phyloP scores from a whole-genome alignment of 768 basidiomycete genomes.

The Daedaleopsis sinensis region DNA sequence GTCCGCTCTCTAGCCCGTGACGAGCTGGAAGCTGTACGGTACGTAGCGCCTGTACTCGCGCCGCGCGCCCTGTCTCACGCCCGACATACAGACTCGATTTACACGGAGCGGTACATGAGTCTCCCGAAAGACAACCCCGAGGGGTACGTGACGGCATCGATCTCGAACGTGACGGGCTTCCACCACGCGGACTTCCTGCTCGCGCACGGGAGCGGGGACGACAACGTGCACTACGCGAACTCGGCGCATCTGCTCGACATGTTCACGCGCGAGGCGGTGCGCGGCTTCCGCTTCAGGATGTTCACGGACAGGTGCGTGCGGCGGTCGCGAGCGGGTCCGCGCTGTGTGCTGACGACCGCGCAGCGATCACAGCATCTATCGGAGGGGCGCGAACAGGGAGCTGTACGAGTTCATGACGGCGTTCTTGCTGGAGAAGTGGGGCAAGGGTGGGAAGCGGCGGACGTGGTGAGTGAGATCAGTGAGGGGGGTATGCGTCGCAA shows the following conservation, averaged over 20 bases:
- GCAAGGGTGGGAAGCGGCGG: constrained; percentile 72
- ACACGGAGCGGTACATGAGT: constrained; percentile 98
- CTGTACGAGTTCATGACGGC: constrained; percentile 84
- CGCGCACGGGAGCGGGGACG: constrained; percentile 93
- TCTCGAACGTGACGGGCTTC: constrained; percentile 89
- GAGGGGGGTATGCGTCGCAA: not conserved
- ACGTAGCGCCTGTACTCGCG: constrained; percentile 23
- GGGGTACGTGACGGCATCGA: constrained; percentile 90
- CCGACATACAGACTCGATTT: constrained; percentile 76
- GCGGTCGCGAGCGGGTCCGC: not conserved
- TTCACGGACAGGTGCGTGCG: constrained; percentile 87
- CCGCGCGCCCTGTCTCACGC: not conserved
- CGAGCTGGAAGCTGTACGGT: constrained; percentile 85
- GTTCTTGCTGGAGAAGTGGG: constrained; percentile 93
- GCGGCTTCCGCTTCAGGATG: constrained; percentile 87
- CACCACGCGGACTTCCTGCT: constrained; percentile 77
- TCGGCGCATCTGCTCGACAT: constrained; percentile 91
- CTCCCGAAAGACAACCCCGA: constrained; percentile 74
- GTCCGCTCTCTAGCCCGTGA: constrained; percentile 72
- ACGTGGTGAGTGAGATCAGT: constrained; percentile 47
- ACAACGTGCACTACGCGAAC: constrained; percentile 96
- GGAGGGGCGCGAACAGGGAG: constrained; percentile 80
- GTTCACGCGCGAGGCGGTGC: constrained; percentile 77
- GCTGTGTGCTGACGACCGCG: not conserved
- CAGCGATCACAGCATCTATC: constrained; percentile 81